Base-by-base conservation (phyloP, 768 basidiomycete genomes). In the Boletus reticulatus region DNA sequence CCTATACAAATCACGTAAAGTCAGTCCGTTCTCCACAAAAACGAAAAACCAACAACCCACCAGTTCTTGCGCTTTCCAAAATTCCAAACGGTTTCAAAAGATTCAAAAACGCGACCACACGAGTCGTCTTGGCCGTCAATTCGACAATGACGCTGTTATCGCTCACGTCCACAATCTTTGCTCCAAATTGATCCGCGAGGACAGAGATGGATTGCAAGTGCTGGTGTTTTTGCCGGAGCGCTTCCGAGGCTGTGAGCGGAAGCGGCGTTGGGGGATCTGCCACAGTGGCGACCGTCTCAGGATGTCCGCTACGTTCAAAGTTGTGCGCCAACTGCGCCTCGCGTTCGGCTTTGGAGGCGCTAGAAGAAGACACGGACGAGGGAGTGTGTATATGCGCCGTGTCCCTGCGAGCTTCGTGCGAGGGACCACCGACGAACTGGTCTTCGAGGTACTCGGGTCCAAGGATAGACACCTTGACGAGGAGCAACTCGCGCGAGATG, bases 361-460 rank as follows among this genome's bases (percentile, higher is more conserved):
- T 61, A 11, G 67, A 67, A 8, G 65, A 62, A 6, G 73, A 53
- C 9, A 63, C 27, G 43, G 48, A 43, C 2, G 45, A 17, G 8
- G 60, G 6, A 0, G 20, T 5, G 31, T 57, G 36, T 6, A 38
- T 36, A 41, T 46, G 58, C 22, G 71, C 64, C 3, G 48, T 8
- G 32, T 68, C 63, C 52, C 76, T 73, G 50, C 88, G 83, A 6
- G 89, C 84, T 52, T 89, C 89, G 69, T 90, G 90, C 0, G 89
- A 88, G 6, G 92, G 92, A 3, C 89, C 91, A 41, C 92, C 92
- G 19, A 78, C 76, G 51, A 97, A 84, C 64, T 98, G 94, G 53
- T 94, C 89, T 61, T 96, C 92, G 59, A 96, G 83, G 72, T 96
- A 99, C 70, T 99, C 96, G 11, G 95, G 92, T 3, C 97, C 97